Evolutionary conservation across 2,329 filamentous ascomycete genomes (phyloP), one percentile per base, ranked within the genome.

Genomic region (Monilinia laxa): DNA sequence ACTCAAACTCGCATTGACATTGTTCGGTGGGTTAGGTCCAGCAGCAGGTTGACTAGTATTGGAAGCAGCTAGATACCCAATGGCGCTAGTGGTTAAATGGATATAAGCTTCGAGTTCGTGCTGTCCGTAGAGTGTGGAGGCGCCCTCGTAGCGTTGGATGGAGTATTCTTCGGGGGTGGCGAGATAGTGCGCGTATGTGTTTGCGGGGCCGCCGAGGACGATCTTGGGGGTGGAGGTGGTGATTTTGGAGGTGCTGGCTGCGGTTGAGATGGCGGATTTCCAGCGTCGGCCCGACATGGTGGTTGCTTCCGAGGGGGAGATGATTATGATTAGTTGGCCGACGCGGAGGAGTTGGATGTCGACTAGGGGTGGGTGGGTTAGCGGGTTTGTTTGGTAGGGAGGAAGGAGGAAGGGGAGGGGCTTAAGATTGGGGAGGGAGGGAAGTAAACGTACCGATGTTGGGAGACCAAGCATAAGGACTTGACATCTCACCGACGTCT

Each of bases 281-380:
- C 93, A 97, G 40, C 93, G 85, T 23, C 93, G 85, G 0, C 93
- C 93, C 1, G 91, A 86, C 94, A 97, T 98, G 7, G 93, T 97
- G 0, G 90, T 95, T 1, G 91, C 92, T 78, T 97, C 94, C 49
- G 91, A 91, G 0, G 93, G 90, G 28, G 89, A 90, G 35, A 96
- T 85, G 69, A 97, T 87, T 70, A 97, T 89, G 69, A 96, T 82
- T 11, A 97, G 80, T 75, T 95, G 90, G 0, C 94, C 94, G 0
- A 95, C 89, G 11, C 93, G 90, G 42, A 97, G 82, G 51, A 90
- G 83, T 75, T 97, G 93, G 12, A 97, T 84, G 75, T 97, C 92
- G 55, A 96, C 92, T 64, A 11, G 28, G 11, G 40, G 2, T 45
- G 14, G n/a, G 14, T 42, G 12, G 23, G 20, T 47, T 56, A 47